Evolutionary conservation across 2,329 filamentous ascomycete species (phyloP).

Genomic region (Cladophialophora bantiana): DNA sequence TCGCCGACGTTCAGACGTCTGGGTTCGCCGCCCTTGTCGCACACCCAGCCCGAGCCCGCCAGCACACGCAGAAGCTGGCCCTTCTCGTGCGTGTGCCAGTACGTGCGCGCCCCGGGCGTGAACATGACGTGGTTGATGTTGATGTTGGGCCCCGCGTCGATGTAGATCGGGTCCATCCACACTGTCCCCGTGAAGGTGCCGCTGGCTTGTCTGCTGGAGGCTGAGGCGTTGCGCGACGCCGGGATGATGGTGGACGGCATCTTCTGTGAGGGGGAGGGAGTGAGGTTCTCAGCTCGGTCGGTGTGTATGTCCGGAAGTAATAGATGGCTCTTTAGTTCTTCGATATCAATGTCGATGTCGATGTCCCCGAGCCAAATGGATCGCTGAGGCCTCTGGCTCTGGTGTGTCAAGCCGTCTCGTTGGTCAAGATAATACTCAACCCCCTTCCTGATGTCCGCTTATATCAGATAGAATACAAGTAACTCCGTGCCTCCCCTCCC

Average conservation of each 20-base stretch:
- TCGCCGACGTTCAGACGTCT: constrained; percentile 50
- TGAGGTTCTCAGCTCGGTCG: too few relatives aligned
- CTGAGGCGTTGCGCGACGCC: constrained; percentile 22
- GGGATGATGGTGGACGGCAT: constrained; percentile 34
- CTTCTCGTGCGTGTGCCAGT: constrained; percentile 56
- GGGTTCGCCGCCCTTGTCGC: constrained; percentile 50
- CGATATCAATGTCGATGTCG: too few relatives aligned
- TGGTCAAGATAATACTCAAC: too few relatives aligned
- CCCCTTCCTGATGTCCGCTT: too few relatives aligned
- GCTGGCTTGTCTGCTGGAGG: constrained; percentile 22
- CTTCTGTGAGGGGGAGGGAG: neutral
- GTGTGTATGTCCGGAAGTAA: too few relatives aligned
- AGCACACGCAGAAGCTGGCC: constrained; percentile 54
- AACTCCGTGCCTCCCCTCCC: too few relatives aligned
- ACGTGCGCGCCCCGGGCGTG: constrained; percentile 52
- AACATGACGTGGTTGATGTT: constrained; percentile 52
- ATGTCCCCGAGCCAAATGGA: too few relatives aligned
- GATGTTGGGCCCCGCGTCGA: constrained; percentile 40
- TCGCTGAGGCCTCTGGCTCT: too few relatives aligned
- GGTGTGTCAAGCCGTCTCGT: too few relatives aligned
- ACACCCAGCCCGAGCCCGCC: constrained; percentile 52
- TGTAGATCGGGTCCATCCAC: constrained; percentile 43
- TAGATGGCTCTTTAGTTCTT: too few relatives aligned
- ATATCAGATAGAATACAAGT: too few relatives aligned
- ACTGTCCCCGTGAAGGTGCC: constrained; percentile 46